Evolutionary conservation across 148 eudicot genomes (phyloP), one percentile per base, ranked within the genome.

Genomic region (Rhododendron mucronatum): DNA sequence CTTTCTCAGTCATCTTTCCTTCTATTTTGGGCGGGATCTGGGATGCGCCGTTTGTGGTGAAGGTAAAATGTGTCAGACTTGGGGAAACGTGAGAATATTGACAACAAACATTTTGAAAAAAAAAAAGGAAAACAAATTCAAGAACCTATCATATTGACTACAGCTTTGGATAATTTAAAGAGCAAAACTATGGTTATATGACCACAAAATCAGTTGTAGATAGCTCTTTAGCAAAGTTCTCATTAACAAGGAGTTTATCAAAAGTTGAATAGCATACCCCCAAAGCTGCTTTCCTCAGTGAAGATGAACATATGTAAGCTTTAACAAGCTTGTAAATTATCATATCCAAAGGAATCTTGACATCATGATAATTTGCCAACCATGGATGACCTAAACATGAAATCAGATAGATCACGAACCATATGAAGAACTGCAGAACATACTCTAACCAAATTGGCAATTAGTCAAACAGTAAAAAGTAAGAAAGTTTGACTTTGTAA

Each of bases 371-470:
- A 53, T 91, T 88, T 21, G 92, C 84, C 86, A 96, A 90, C 99
- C 99, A 96, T 57, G 99, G 99, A 93, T 96, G 99, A 93, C 99
- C 99, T 96, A 87, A 74, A 85, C 51, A 90, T 81, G 69, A 83
- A 83, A 65, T 48, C 82, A 50, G n/a, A 50, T 37, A 63, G n/a
- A 50, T 37, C 81, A 63, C 14, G 30, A 84, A 20, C 14, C 21
- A 39, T 80, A 28, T 81, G 84, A 86, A 65, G 84, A 86, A 65
- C 47, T 45, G 71, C 87, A 88, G 50, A 55, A 73, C 39, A 63
- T 21, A 21, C 45, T 82, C 53, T n/a, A 37, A 37, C 50, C 67
- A 10, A 11, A 11, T 16, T 41, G 12, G 10, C 26, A 37, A 61
- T 81, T 41, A 61, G 20, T 5, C 51, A 21, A 37, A 21, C 12